Evolutionary conservation across 345 rosid species (phyloP), one percentile per base, ranked within the genome.

Genomic region (Salix brachista): DNA sequence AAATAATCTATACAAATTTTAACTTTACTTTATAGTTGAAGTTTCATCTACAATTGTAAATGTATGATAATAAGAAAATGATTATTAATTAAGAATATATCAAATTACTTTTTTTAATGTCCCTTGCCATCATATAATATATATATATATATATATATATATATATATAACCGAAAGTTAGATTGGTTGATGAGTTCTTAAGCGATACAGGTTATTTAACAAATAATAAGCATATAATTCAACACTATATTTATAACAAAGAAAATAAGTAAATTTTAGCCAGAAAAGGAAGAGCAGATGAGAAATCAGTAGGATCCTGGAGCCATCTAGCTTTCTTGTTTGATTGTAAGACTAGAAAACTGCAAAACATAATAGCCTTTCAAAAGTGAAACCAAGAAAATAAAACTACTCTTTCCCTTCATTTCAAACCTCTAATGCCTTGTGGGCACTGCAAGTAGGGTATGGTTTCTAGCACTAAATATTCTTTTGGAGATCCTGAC

Each of bases 231-330:
- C 3, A 41, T 41, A 10, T 3, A 41, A 41, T 41, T 41, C 44
- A 41, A 10, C 1, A 10, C 44, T 41, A 41, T 41, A 41, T 41
- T 41, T 41, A 41, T 10, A 69, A 36, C 62, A 30, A 65, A 32
- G 66, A 52, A 26, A 36, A 37, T 8, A n/a, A 37, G 36, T 11
- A 37, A 37, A 21, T 56, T 54, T 25, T 6, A 3, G 61, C 23
- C 13, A 11, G 67, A 28, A 77, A 67, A 25, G 18, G 34, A 41
- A 48, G 82, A 62, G 36, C 19, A 54, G 44, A 44, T 73, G 66
- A n/a, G 44, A 73, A 52, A 72, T 61, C 70, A 84, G 32, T 4
- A 69, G 32, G 46, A 66, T 52, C 16, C 14, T 79, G 84, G 71
- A 41, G 62, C 61, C 82, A 80, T 52, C 39, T 4, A 34, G 67